phyloP scores from a whole-genome alignment of 805 yeast genomes.

The Hagleromyces aurorensis region DNA sequence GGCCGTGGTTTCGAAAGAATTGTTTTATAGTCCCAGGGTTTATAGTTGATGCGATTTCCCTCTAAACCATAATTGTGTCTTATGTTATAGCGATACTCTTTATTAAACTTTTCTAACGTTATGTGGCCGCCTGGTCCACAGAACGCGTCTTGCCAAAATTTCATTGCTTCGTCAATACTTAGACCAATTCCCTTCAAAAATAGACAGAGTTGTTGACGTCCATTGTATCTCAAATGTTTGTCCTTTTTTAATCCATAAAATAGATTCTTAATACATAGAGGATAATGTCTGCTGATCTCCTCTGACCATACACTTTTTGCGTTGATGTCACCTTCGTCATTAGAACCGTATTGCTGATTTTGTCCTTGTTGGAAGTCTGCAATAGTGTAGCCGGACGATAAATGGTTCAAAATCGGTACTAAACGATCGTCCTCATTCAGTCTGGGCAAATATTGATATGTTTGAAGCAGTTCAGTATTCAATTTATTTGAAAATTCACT shows the following conservation, averaged over 20 bases:
- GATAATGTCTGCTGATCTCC: slow-evolving; percentile 57
- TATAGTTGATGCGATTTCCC: slow-evolving; percentile 79
- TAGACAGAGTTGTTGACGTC: slow-evolving; percentile 77
- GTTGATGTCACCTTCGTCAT: slow-evolving; percentile 43
- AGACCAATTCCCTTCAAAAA: slow-evolving; percentile 89
- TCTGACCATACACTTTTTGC: slow-evolving; percentile 51
- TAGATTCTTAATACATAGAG: slow-evolving; percentile 69
- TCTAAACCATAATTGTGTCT: slow-evolving; percentile 88
- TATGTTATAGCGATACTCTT: slow-evolving; percentile 82
- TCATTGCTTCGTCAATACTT: slow-evolving; percentile 76
- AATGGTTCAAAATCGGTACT: slow-evolving; percentile 71
- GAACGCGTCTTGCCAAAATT: slow-evolving; percentile 76
- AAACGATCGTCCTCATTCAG: slow-evolving; percentile 89
- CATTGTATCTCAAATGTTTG: slow-evolving; percentile 73
- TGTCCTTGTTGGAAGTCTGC: slow-evolving; percentile 38
- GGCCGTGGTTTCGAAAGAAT: slow-evolving; percentile 70
- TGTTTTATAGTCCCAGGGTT: slow-evolving; percentile 77
- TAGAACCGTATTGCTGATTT: slow-evolving; percentile 22
- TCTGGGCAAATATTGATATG: slow-evolving; percentile 73
- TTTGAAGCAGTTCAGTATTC: slow-evolving; percentile 44
- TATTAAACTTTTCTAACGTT: slow-evolving; percentile 68
- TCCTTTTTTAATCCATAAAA: slow-evolving; percentile 50
- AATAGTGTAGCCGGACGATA: slow-evolving; percentile 64
- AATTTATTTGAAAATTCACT: slow-evolving; percentile 57
- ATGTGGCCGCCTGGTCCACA: slow-evolving; percentile 42